Evolutionary conservation across 148 eudicot species (phyloP), one percentile per base, ranked within the genome.

Genomic region (Rhododendron molle): DNA sequence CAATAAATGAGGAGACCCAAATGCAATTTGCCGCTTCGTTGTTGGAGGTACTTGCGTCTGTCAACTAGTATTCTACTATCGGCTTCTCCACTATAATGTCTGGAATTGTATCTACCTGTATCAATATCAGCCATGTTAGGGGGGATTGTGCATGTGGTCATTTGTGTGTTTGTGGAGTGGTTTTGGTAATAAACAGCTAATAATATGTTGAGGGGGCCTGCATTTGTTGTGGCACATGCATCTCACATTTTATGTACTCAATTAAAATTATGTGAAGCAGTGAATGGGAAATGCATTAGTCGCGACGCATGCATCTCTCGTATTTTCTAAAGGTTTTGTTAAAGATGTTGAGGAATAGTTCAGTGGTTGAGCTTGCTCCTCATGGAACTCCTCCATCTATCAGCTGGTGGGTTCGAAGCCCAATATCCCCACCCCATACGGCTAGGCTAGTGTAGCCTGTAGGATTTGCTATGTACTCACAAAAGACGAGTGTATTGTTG

Each of bases 11-110:
- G 91, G 94, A 91, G 67, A 93, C 93, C 78, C 99, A 97, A 85
- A 97, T 97, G 99, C 91, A 88, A 87, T 94, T 97, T 87, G 91
- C 88, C 54, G 95, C 96, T 86, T 91, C 99, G 50, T 89, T 97
- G 85, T 89, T 97, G 92, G 98, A 94, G 88, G 92, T 94, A 80
- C 99, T 97, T 86, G 94, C 95, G 62, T 92, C 98, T 62, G 79
- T 90, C 86, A 84, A 88, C 58, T 92, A 93, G 88, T 81, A 83
- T 34, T 82, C 84, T 65, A 58, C 78, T 9, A 28, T 13, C 15
- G 72, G 38, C 76, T 76, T 79, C 90, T 81, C 76, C 43, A 2
- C 30, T 74, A 77, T 67, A 10, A 76, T 26, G 76, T 65, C 5
- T 62, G 84, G 30, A 28, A 47, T 30, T 58, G 49, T 73, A 10